Evolutionary conservation across 2,329 filamentous ascomycete species (phyloP).

Genomic region (Diaporthe sp.): DNA sequence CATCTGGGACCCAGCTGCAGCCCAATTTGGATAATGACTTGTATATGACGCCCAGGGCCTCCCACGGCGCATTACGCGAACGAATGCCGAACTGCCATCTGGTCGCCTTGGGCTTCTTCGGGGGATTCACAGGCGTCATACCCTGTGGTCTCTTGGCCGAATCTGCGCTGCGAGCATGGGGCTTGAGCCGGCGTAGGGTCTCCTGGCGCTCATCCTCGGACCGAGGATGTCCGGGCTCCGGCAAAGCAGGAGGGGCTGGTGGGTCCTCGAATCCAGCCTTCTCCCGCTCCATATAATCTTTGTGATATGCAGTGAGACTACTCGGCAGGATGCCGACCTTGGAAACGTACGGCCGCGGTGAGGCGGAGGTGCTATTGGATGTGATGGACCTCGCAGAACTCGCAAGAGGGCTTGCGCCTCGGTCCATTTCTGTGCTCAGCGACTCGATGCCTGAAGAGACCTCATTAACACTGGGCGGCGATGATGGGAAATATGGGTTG

Average conservation of each 20-base stretch:
- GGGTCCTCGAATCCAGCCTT: conserved; percentile 65
- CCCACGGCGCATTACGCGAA: conserved; percentile 91
- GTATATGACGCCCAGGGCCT: conserved; percentile 95
- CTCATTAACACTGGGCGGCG: conserved; percentile 63
- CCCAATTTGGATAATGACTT: conserved; percentile 89
- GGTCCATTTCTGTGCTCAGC: conserved; percentile 45
- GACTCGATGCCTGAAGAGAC: conserved; percentile 66
- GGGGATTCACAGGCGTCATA: conserved; percentile 72
- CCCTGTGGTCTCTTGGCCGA: conserved; percentile 69
- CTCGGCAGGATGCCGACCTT: conserved; percentile 94
- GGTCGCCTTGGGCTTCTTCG: conserved; percentile 82
- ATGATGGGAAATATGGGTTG: conserved; percentile 57
- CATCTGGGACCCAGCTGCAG: conserved; percentile 84
- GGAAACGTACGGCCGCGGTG: conserved; percentile 74
- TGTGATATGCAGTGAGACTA: conserved; percentile 90
- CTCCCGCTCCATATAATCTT: conserved; percentile 85
- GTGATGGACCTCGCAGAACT: conserved; percentile 67
- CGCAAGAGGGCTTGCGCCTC: conserved; percentile 63
- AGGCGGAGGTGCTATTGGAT: conserved; percentile 60
- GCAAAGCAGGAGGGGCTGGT: conserved; percentile 57
- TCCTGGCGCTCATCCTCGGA: conserved; percentile 84
- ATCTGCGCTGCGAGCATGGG: conserved; percentile 81
- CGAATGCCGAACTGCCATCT: conserved; percentile 99
- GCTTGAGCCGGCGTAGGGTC: conserved; percentile 84
- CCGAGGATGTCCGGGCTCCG: conserved; percentile 64